phyloP scores from a whole-genome alignment of 2,329 filamentous ascomycete genomes.

The Ophiostoma sp. region DNA sequence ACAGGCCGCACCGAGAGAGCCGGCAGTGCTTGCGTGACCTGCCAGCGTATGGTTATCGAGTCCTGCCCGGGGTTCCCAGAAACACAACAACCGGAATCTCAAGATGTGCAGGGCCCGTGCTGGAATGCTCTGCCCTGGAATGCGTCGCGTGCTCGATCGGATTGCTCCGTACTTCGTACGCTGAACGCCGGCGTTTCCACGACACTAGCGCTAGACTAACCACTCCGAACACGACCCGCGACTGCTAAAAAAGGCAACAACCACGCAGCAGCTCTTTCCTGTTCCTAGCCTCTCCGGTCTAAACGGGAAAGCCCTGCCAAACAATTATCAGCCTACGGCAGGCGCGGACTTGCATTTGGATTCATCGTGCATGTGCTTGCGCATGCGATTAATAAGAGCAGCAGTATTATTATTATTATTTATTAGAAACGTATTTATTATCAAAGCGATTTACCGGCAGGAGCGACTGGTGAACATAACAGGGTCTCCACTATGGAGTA shows the following conservation, averaged over 20 bases:
- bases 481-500: conserved; percentile 9
- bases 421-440: background rate
- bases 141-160: conserved; percentile 12
- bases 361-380: background rate
- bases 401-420: no score
- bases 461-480: background rate
- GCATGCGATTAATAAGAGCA: background rate
- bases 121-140: background rate
- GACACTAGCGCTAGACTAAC: conserved; percentile 18
- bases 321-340: background rate
- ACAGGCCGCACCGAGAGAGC: conserved; percentile 8
- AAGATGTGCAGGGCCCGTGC: background rate
- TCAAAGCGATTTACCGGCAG: background rate
- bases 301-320: background rate
- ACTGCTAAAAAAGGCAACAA: conserved; percentile 21
- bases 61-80: background rate
- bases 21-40: conserved; percentile 2
- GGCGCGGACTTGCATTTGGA: background rate
- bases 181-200: conserved; percentile 12
- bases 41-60: background rate
- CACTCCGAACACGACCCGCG: conserved; percentile 2
- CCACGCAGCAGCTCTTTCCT: conserved; percentile 12
- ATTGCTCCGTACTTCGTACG: background rate
- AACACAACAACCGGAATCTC: background rate
- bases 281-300: background rate